A percentile compares a stretch with the other conserved stretches of the same genome.
Evolutionary conservation across 179 eudicot species (phyloP).

Genomic region (Patellifolia procumbens): DNA sequence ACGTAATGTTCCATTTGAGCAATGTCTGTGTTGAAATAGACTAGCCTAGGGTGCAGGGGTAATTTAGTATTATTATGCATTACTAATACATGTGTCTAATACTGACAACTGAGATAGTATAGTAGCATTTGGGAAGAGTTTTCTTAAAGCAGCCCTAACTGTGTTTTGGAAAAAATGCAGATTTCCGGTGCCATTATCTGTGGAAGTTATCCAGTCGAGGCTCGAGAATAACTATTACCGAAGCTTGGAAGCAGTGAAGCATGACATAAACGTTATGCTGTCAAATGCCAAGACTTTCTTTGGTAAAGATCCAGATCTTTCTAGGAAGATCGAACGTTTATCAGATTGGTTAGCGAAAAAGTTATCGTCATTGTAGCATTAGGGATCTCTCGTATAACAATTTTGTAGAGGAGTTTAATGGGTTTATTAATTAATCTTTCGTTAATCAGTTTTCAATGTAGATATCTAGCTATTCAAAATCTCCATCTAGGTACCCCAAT

Average conservation of each 20-base stretch:
- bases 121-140: neutral
- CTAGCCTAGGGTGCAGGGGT: too few relatives aligned
- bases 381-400: constrained; percentile 28
- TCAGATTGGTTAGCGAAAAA: constrained; percentile 65
- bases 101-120: neutral
- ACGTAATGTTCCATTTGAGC: too few relatives aligned
- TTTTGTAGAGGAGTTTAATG: constrained; percentile 34
- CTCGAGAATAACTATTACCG: constrained; percentile 83
- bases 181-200: constrained; percentile 81
- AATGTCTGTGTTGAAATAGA: too few relatives aligned
- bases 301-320: constrained; percentile 57
- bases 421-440: neutral
- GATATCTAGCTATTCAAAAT: constrained; percentile 23
- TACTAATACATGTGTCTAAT: neutral
- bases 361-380: constrained; percentile 55
- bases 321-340: constrained; percentile 54
- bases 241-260: constrained; percentile 71
- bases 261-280: constrained; percentile 63
- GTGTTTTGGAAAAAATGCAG: constrained; percentile 40
- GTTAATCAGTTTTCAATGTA: constrained; percentile 17
- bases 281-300: constrained; percentile 66
- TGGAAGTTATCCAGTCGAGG: constrained; percentile 73
- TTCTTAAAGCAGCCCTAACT: too few relatives aligned
- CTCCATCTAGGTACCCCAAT: constrained; percentile 15
- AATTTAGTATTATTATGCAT: too few relatives aligned